phyloP scores from a whole-genome alignment of 345 rosid genomes.

The Brassica carinata region DNA sequence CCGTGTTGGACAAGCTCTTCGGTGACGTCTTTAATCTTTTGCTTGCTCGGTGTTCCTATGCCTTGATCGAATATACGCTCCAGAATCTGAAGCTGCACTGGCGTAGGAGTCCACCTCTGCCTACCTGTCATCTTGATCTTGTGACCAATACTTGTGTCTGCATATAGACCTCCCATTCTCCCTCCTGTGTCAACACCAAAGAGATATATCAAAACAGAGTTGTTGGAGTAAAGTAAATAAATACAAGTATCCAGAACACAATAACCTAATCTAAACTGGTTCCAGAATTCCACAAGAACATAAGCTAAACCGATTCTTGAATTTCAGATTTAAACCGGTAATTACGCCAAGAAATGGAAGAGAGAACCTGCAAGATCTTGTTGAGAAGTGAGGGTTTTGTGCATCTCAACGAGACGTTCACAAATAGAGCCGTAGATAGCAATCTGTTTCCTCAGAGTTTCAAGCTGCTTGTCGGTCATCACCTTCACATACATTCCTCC shows the following conservation, averaged over 20 bases:
- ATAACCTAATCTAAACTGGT: not conserved
- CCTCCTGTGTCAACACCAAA: conserved; percentile 53
- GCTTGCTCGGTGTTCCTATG: conserved; percentile 96
- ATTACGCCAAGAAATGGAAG: conserved; percentile 2
- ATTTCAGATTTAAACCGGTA: conserved; percentile 25
- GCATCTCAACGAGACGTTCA: conserved; percentile 97
- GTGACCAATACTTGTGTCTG: conserved; percentile 51
- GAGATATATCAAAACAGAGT: not conserved
- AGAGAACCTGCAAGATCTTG: conserved; percentile 86
- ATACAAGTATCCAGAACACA: conserved; percentile 3
- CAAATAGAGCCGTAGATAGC: conserved; percentile 91
- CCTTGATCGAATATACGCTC: conserved; percentile 93
- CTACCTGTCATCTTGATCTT: conserved; percentile 93
- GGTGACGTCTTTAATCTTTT: conserved; percentile 91
- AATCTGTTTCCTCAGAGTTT: conserved; percentile 90
- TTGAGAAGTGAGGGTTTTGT: conserved; percentile 81
- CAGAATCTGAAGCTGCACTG: conserved; percentile 83
- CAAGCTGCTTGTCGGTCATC: conserved; percentile 97
- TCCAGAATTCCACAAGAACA: not conserved
- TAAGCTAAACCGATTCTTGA: conserved; percentile 3
- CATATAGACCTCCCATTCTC: conserved; percentile 57
- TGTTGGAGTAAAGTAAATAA: not conserved
- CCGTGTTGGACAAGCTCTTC: conserved; percentile 92
- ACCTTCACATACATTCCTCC: conserved; percentile 79
- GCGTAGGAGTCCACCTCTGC: conserved; percentile 98